Evolutionary conservation across 2,329 filamentous ascomycete species (phyloP).

Genomic region (Bipolaris oryzae): DNA sequence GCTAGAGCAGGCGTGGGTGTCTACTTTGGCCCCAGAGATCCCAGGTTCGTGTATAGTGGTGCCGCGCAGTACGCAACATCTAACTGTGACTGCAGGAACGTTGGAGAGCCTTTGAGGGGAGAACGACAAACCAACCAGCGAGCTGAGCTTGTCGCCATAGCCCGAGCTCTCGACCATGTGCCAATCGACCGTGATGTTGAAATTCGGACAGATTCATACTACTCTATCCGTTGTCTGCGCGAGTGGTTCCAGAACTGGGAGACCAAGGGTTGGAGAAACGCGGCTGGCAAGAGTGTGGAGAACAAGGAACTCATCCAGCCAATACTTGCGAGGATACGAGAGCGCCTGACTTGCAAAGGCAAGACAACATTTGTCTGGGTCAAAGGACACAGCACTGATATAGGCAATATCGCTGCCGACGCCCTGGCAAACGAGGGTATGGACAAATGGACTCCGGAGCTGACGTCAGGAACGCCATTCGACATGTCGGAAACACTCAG

Average conservation of each 20-base stretch:
- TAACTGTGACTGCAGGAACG: conserved; percentile 57
- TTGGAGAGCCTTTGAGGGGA: conserved; percentile 78
- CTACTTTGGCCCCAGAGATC: conserved; percentile 66
- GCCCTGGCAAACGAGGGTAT: conserved; percentile 19
- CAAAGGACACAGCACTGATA: conserved; percentile 77
- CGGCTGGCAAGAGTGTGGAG: conserved; percentile 72
- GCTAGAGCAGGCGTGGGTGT: conserved; percentile 68
- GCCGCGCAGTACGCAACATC: background rate
- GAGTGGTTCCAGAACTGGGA: conserved; percentile 83
- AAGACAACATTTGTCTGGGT: conserved; percentile 82
- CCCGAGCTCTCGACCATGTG: conserved; percentile 79
- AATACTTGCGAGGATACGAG: conserved; percentile 72
- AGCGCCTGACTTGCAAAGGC: conserved; percentile 60
- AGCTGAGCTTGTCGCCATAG: conserved; percentile 89
- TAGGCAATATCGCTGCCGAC: conserved; percentile 83
- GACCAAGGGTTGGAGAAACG: conserved; percentile 77
- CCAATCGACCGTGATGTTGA: conserved; percentile 70
- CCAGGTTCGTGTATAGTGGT: conserved; percentile 52
- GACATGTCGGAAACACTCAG: conserved; percentile 13
- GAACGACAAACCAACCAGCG: conserved; percentile 89
- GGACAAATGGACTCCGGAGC: conserved; percentile 8
- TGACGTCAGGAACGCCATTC: conserved; percentile 1
- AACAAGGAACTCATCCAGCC: conserved; percentile 84
- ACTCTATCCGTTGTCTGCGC: conserved; percentile 87
- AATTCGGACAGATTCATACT: conserved; percentile 88